These are phyloP conservation scores for Vicia faba DNA, from an alignment of 306 rosid species.

Conservation along the genomic window DNA sequence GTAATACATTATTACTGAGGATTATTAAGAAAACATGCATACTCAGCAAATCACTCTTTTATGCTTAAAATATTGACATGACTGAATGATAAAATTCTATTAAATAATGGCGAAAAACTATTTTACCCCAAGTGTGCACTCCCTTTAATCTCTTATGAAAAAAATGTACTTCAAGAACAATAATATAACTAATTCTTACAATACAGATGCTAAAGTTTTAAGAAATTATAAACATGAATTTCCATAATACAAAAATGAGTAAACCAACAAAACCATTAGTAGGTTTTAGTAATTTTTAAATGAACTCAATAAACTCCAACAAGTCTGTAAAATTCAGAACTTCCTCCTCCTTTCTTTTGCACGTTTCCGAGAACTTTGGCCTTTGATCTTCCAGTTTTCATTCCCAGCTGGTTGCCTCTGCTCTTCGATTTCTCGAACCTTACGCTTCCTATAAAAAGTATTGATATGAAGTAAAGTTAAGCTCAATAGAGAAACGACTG, in stretches of 20 bases:
- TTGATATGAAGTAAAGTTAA: constrained; percentile 7
- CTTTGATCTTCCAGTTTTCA: constrained; percentile 76
- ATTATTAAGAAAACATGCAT: no score
- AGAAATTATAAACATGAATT: neutral
- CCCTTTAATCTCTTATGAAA: neutral
- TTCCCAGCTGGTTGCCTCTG: constrained; percentile 66
- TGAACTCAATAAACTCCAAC: neutral
- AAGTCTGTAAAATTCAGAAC: constrained; percentile 17
- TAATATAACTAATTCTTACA: neutral
- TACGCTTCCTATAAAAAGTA: constrained; percentile 61
- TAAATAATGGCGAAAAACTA: no score
- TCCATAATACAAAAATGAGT: neutral
- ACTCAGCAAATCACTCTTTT: no score
- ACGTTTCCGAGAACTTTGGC: constrained; percentile 55
- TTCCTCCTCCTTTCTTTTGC: constrained; percentile 67
- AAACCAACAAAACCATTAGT: neutral
- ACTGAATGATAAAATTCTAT: no score
- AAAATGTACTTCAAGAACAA: neutral
- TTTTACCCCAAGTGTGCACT: no score
- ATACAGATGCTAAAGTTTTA: neutral
- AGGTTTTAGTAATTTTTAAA: no score
- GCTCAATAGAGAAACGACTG: neutral
- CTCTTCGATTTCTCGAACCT: constrained; percentile 82
- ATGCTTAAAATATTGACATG: no score
- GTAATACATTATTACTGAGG: no score